Base-by-base conservation (phyloP, 495 filamentous ascomycete genomes). In the Rhypophila decipiens region DNA sequence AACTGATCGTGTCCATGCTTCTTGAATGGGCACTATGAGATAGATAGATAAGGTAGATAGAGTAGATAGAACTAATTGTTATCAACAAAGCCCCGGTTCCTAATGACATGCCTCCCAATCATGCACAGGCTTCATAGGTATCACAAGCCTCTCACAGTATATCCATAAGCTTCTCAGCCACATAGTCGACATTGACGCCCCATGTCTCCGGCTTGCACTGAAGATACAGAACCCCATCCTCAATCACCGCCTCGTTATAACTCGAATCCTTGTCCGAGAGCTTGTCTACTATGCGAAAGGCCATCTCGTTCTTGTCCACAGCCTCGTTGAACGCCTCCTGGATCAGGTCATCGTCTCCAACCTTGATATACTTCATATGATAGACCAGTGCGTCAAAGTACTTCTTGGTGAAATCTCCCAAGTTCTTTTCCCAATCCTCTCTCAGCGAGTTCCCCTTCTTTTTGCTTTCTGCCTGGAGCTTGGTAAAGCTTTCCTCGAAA, bases 401-500 rank as follows among this genome's bases (percentile, higher is more conserved):
- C 15, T 50, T 47, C n/a, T 36, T 5, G 7, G 57, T 56, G 46
- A 63, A 70, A 27, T 20, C 39, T 18, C 68, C 71, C 11, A 77
- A 51, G 31, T 56, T 53, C 2, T 31, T 31, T 44, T 77, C 58
- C 69, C 68, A 77, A 57, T 73, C 71, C 2, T 69, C 66, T 8
- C 59, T 44, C 2, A 71, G 35, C 0, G 41, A 42, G 40, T 37
- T 55, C 27, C 47, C 41, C 44, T 62, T 53, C 22, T 13, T 39
- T 33, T 55, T 56, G 42, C 42, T 51, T 4, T 49, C 51, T n/a
- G 51, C 54, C 35, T 47, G 49, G 22, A 83, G 63, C 67, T 68
- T 69, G 55, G 70, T 64, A 56, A 76, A 72, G 33, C 62, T 58
- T 23, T 59, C 57, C 47, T 80, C 70, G 48, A 79, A 78, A 42